These are phyloP conservation scores for Didymella glomerata DNA, from an alignment of 2,329 filamentous ascomycete genomes.

Conservation along the genomic window DNA sequence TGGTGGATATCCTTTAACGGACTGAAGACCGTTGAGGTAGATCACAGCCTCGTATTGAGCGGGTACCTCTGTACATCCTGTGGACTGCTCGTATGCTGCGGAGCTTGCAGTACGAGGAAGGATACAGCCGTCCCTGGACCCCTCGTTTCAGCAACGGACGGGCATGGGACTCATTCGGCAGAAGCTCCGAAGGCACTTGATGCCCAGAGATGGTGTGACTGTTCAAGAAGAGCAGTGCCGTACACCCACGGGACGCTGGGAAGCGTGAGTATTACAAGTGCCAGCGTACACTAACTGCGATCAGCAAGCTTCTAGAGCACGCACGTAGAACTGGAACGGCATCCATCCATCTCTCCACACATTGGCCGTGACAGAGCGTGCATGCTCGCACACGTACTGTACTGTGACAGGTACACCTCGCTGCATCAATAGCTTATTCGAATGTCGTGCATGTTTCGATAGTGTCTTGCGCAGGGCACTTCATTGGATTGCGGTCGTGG, in stretches of 20 bases:
- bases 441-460: conserved; percentile 23
- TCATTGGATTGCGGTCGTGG: conserved; percentile 24
- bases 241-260: not conserved
- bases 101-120: conserved; percentile 1
- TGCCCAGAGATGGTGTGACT: conserved; percentile 14
- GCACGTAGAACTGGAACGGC: not conserved
- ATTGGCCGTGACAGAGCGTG: conserved; percentile 9
- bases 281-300: conserved; percentile 1
- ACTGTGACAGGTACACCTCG: conserved; percentile 27
- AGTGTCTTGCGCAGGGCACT: conserved; percentile 9
- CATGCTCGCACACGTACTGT: conserved; percentile 20
- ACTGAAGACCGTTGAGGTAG: conserved; percentile 14
- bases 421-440: conserved; percentile 32
- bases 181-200: not conserved
- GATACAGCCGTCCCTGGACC: conserved; percentile 14
- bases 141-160: conserved; percentile 15
- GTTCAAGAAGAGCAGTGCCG: conserved; percentile 8
- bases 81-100: not conserved
- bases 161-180: conserved; percentile 9
- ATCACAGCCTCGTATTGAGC: conserved; percentile 17
- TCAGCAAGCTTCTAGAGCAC: conserved; percentile 18
- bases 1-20: conserved; percentile 10
- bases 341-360: conserved; percentile 10
- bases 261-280: not conserved
- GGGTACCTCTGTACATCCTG: not conserved